phyloP scores from a whole-genome alignment of 345 rosid species.

The Pseudoturritis turrita region DNA sequence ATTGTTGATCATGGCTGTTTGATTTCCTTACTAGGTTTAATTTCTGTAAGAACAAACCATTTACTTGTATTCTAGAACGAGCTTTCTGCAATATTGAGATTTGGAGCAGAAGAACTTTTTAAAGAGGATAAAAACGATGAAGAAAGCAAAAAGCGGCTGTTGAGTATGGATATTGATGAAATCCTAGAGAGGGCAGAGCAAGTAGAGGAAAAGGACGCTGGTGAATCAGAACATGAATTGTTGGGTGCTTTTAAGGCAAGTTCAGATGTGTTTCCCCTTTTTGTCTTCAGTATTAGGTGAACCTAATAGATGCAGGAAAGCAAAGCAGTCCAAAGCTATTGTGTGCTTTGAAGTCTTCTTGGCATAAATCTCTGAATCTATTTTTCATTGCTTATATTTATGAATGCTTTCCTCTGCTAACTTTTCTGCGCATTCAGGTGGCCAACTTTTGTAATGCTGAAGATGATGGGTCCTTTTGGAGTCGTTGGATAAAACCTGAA shows the following conservation, averaged over 20 bases:
- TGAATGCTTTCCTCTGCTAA: slow-evolving; percentile 3
- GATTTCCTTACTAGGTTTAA: neutral
- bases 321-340: neutral
- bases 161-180: slow-evolving; percentile 96
- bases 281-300: neutral
- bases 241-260: slow-evolving; percentile 97
- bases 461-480: slow-evolving; percentile 98
- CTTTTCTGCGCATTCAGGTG: slow-evolving; percentile 49
- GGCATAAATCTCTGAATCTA: neutral
- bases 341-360: neutral
- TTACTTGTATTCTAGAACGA: slow-evolving; percentile 57
- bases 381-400: neutral
- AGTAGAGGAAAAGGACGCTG: slow-evolving; percentile 80
- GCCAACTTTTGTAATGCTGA: slow-evolving; percentile 87
- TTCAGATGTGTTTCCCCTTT: neutral
- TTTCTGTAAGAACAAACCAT: neutral
- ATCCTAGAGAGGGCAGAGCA: slow-evolving; percentile 97
- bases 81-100: slow-evolving; percentile 94
- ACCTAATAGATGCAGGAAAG: neutral
- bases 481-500: slow-evolving; percentile 99
- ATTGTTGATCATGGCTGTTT: neutral
- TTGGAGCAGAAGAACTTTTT: slow-evolving; percentile 98
- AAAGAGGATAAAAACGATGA: slow-evolving; percentile 97
- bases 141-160: slow-evolving; percentile 86
- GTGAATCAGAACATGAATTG: slow-evolving; percentile 66